Conservation (phyloP, 371 early-diverging fungal species). For the Aphelidium insulamus region DNA sequence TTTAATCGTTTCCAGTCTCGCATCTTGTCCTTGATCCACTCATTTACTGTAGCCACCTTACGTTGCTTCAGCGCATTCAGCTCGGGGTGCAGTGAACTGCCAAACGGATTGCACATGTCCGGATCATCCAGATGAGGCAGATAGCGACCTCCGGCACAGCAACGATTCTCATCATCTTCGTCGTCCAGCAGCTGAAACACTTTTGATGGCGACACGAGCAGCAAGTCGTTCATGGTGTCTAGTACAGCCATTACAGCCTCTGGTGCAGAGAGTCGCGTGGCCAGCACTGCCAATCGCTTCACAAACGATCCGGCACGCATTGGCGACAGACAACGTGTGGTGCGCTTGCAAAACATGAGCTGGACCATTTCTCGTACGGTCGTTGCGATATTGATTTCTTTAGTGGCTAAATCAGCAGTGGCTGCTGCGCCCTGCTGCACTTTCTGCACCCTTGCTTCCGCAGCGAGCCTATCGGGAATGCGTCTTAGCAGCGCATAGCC, state of each 20-base stretch:
- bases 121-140: slow-evolving; percentile 61
- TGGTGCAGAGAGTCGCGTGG: slow-evolving; percentile 14
- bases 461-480: slow-evolving; percentile 9
- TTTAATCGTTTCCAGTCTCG: no score
- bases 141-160: slow-evolving; percentile 40
- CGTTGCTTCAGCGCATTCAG: no score
- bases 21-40: no score
- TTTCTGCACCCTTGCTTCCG: slow-evolving; percentile 9
- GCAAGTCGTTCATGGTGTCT: slow-evolving; percentile 6
- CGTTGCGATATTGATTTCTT: not conserved
- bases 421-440: slow-evolving; percentile 9
- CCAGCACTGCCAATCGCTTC: slow-evolving; percentile 25
- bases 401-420: slow-evolving; percentile 5
- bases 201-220: slow-evolving; percentile 5
- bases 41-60: no score
- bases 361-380: slow-evolving; percentile 44
- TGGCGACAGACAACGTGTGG: not conserved
- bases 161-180: slow-evolving; percentile 5
- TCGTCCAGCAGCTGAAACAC: slow-evolving; percentile 34
- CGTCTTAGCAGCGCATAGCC: slow-evolving; percentile 47
- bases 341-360: slow-evolving; percentile 50
- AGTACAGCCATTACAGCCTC: slow-evolving; percentile 9
- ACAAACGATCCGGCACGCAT: slow-evolving; percentile 35
- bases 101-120: slow-evolving; percentile 79
- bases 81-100: no score